phyloP scores from a whole-genome alignment of 1,284 basidiomycete genomes.

The Nidula niveotomentosa region DNA sequence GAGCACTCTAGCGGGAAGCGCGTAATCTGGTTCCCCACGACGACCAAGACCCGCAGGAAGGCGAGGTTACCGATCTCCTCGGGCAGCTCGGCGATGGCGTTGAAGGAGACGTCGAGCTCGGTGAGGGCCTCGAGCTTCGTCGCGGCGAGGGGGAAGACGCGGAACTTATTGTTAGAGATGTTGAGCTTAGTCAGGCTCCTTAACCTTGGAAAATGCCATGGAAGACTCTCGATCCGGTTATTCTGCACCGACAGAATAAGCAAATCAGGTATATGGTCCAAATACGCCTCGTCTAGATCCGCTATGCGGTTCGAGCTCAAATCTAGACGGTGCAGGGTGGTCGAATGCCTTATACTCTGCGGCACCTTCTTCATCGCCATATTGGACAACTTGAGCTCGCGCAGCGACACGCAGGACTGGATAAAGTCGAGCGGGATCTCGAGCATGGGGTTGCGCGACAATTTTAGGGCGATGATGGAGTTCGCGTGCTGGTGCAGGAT shows the following conservation, averaged over 20 bases:
- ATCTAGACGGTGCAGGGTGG: slow-evolving; percentile 82
- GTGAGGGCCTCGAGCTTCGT: slow-evolving; percentile 73
- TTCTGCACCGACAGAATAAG: slow-evolving; percentile 84
- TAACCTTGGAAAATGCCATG: slow-evolving; percentile 85
- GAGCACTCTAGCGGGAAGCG: slow-evolving; percentile 73
- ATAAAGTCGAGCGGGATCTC: slow-evolving; percentile 98
- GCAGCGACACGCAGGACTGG: slow-evolving; percentile 83
- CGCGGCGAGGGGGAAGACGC: slow-evolving; percentile 76
- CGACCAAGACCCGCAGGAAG: slow-evolving; percentile 72
- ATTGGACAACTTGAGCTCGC: slow-evolving; percentile 87
- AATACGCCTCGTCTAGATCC: slow-evolving; percentile 84
- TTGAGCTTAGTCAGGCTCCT: slow-evolving; percentile 79
- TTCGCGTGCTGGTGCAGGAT: slow-evolving; percentile 87
- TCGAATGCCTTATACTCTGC: slow-evolving; percentile 76
- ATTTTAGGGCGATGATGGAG: slow-evolving; percentile 84
- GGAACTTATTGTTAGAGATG: slow-evolving; percentile 97
- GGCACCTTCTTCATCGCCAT: slow-evolving; percentile 97
- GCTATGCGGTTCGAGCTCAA: slow-evolving; percentile 92
- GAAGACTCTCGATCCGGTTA: slow-evolving; percentile 89
- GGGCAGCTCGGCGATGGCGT: slow-evolving; percentile 83
- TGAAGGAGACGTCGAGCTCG: slow-evolving; percentile 96
- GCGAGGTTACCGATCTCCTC: slow-evolving; percentile 75
- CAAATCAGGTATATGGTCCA: slow-evolving; percentile 80
- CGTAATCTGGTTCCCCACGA: slow-evolving; percentile 87
- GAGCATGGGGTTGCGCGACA: slow-evolving; percentile 95